These are phyloP conservation scores for Globisporangium canariense DNA, from an alignment of 352 stramenopile species.

Conservation along the genomic window DNA sequence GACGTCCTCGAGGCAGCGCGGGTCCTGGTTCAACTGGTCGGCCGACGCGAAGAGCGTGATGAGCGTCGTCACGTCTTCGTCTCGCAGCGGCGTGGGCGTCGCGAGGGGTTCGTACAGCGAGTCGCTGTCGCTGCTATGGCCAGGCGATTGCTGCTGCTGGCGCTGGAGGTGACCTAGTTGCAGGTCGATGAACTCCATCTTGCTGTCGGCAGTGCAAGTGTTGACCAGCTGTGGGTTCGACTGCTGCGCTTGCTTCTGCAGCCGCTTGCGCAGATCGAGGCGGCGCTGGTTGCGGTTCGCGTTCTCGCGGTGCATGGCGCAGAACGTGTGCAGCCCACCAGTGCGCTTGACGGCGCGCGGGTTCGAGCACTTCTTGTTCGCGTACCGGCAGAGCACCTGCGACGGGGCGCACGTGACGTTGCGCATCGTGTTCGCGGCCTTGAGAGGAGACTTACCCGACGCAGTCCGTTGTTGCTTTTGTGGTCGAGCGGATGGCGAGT, in stretches of 20 bases:
- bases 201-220: background rate
- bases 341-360: conserved; percentile 40
- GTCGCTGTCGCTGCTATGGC: conserved; percentile 2
- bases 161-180: background rate
- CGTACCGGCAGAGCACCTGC: conserved; percentile 32
- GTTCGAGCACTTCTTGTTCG: conserved; percentile 42
- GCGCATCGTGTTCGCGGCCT: background rate
- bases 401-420: conserved; percentile 14
- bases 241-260: conserved; percentile 17
- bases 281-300: conserved; percentile 25
- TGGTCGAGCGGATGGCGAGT: background rate
- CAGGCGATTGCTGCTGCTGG: background rate
- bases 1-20: conserved; percentile 8
- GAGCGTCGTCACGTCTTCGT: conserved; percentile 43
- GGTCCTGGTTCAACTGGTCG: background rate
- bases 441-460: background rate
- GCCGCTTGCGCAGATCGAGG: conserved; percentile 23
- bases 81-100: conserved; percentile 33
- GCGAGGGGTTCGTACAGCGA: conserved; percentile 31
- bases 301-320: conserved; percentile 41
- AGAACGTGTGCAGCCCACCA: conserved; percentile 43
- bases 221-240: background rate
- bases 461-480: background rate
- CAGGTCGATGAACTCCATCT: conserved; percentile 1
- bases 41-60: conserved; percentile 27